These are phyloP conservation scores for Diaporthe longicolla DNA, from an alignment of 2,329 filamentous ascomycete genomes.

Conservation along the genomic window DNA sequence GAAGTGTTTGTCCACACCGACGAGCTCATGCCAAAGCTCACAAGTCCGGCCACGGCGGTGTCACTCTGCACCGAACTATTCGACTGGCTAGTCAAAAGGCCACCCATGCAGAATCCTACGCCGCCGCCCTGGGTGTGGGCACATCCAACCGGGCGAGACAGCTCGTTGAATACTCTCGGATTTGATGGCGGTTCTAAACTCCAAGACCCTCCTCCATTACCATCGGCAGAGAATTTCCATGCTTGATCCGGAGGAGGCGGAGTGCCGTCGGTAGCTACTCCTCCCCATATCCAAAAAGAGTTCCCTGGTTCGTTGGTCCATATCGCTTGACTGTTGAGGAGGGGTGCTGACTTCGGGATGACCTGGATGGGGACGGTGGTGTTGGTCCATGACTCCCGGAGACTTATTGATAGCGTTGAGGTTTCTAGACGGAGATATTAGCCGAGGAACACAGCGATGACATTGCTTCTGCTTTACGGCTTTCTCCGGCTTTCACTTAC, in stretches of 20 bases:
- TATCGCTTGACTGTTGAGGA: slow-evolving; percentile 50
- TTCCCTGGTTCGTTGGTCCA: slow-evolving; percentile 51
- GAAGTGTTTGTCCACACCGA: slow-evolving; percentile 52
- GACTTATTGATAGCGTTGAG: slow-evolving; percentile 52
- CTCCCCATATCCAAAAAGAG: slow-evolving; percentile 54
- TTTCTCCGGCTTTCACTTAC: not conserved
- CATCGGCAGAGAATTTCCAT: slow-evolving; percentile 46
- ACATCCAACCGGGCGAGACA: slow-evolving; percentile 51
- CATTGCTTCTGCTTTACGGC: not conserved
- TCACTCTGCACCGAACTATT: slow-evolving; percentile 47
- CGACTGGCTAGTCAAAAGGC: slow-evolving; percentile 46
- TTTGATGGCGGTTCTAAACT: slow-evolving; percentile 44
- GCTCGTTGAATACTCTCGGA: slow-evolving; percentile 52
- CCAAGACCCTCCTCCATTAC: slow-evolving; percentile 21
- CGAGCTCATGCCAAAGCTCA: slow-evolving; percentile 52
- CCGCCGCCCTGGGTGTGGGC: slow-evolving; percentile 48
- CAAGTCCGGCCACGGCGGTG: slow-evolving; percentile 47
- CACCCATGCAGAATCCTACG: slow-evolving; percentile 52
- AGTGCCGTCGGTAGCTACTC: slow-evolving; percentile 45
- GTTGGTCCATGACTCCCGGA: slow-evolving; percentile 54
- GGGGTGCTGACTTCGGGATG: slow-evolving; percentile 50
- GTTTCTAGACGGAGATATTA: slow-evolving; percentile 47
- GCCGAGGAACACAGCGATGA: not conserved
- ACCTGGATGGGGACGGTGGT: slow-evolving; percentile 49
- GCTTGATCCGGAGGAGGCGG: slow-evolving; percentile 48